phyloP scores from a whole-genome alignment of 495 filamentous ascomycete genomes.

The Echria macrotheca region DNA sequence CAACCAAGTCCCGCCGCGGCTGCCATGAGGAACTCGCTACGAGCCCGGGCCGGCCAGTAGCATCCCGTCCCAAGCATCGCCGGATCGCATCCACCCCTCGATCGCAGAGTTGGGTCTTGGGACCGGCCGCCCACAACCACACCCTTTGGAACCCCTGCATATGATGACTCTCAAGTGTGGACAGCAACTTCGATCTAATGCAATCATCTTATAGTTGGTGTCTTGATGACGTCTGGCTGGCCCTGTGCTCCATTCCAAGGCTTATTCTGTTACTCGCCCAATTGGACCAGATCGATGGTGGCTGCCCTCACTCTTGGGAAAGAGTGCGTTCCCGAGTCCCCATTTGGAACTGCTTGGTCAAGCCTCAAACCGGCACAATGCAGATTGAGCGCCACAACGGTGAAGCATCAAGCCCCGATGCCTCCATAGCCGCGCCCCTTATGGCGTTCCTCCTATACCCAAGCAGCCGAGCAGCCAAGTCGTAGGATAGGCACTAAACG shows the following conservation, averaged over 20 bases:
- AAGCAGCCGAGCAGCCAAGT: too few species aligned
- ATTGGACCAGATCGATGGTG: neutral
- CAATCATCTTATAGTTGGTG: neutral
- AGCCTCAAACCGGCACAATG: neutral
- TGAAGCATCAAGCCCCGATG: neutral
- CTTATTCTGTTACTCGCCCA: constrained; percentile 2
- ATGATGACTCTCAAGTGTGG: neutral
- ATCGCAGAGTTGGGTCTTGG: neutral
- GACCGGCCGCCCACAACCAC: neutral
- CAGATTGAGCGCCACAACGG: too few species aligned
- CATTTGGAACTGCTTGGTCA: neutral
- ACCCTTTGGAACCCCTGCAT: neutral
- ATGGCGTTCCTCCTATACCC: constrained; percentile 2
- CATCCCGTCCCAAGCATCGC: neutral
- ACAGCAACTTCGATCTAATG: neutral
- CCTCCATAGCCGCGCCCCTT: neutral
- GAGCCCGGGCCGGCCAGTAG: neutral
- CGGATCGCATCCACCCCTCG: neutral
- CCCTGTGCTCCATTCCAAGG: too few species aligned
- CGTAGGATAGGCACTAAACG: neutral
- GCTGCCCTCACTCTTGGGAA: neutral
- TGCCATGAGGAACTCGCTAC: neutral
- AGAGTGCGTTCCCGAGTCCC: neutral
- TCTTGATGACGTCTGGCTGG: neutral
- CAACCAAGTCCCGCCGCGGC: neutral